phyloP scores from a whole-genome alignment of 1,284 basidiomycete species.

The Phellinidium pouzarii region DNA sequence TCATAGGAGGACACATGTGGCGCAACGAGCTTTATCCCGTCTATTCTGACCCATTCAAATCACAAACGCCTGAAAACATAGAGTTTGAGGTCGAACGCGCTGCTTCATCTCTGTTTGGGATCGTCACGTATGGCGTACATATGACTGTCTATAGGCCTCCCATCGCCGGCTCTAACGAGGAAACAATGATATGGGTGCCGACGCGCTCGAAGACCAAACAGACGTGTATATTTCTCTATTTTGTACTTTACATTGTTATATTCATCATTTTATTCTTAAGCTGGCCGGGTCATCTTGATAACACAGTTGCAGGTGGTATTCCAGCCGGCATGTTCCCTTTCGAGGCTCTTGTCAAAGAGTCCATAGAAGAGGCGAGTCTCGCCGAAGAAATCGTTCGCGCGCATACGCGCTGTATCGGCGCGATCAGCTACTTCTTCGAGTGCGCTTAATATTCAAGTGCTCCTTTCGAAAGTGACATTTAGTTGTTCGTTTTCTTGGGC shows the following conservation, averaged over 20 bases:
- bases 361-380: conserved; percentile 87
- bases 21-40: conserved; percentile 79
- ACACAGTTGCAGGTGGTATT: conserved; percentile 75
- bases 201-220: conserved; percentile 80
- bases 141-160: conserved; percentile 61
- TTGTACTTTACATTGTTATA: background rate
- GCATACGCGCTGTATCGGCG: conserved; percentile 53
- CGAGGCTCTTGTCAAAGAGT: conserved; percentile 85
- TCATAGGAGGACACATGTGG: conserved; percentile 76
- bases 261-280: conserved; percentile 30
- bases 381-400: conserved; percentile 52
- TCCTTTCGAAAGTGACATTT: conserved; percentile 2
- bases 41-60: conserved; percentile 66
- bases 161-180: conserved; percentile 36
- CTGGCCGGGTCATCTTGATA: conserved; percentile 74
- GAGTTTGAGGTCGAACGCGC: conserved; percentile 87
- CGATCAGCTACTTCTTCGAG: conserved; percentile 66
- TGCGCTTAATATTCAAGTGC: conserved; percentile 26
- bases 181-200: conserved; percentile 79
- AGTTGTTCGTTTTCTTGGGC: conserved; percentile 17
- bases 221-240: conserved; percentile 49
- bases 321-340: conserved; percentile 68
- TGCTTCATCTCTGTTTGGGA: conserved; percentile 83
- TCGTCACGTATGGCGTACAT: conserved; percentile 87
- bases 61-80: conserved; percentile 45